A percentile compares a stretch with the other conserved stretches of the same genome.
These are phyloP conservation scores for Klebsormidium nitens DNA, from an alignment of 139 green algal genomes.

Conservation along the genomic window DNA sequence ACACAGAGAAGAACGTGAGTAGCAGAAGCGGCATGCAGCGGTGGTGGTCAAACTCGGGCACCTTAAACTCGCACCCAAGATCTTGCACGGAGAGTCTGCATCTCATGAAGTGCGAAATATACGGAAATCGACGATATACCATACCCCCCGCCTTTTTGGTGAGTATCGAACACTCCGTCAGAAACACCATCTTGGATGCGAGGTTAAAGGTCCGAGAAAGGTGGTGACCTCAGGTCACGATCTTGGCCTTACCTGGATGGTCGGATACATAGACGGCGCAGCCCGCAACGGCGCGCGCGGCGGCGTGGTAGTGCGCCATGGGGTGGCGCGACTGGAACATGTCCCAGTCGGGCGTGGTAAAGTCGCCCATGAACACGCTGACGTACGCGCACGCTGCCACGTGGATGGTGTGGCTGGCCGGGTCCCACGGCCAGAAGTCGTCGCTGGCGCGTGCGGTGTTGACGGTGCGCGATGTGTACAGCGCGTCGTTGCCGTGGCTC, in stretches of 20 bases:
- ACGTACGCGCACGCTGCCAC: no score
- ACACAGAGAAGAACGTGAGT: no score
- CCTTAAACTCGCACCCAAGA: no score
- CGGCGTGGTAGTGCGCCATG: slow-evolving; percentile 34
- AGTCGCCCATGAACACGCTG: slow-evolving; percentile 56
- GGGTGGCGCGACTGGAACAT: slow-evolving; percentile 39
- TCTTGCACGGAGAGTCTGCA: no score
- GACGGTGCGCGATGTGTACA: slow-evolving; percentile 65
- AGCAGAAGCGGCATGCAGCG: no score
- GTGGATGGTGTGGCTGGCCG: slow-evolving; percentile 32
- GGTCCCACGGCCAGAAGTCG: slow-evolving; percentile 34
- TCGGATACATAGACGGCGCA: slow-evolving; percentile 47
- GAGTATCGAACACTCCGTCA: slow-evolving; percentile 45
- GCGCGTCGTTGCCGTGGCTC: slow-evolving; percentile 93
- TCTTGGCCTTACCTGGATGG: slow-evolving; percentile 3
- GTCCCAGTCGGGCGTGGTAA: slow-evolving; percentile 44
- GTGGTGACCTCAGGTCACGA: neutral
- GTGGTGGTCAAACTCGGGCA: no score
- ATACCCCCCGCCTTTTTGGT: no score
- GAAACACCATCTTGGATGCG: neutral
- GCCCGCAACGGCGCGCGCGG: slow-evolving; percentile 52
- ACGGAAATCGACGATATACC: no score
- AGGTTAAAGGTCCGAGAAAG: neutral
- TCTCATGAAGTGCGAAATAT: neutral
- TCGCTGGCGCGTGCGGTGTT: slow-evolving; percentile 38